Percentiles rank a stretch among this genome's conserved stretches.
Conservation (phyloP, 2,329 filamentous ascomycete genomes). For the Alternaria sp. region DNA sequence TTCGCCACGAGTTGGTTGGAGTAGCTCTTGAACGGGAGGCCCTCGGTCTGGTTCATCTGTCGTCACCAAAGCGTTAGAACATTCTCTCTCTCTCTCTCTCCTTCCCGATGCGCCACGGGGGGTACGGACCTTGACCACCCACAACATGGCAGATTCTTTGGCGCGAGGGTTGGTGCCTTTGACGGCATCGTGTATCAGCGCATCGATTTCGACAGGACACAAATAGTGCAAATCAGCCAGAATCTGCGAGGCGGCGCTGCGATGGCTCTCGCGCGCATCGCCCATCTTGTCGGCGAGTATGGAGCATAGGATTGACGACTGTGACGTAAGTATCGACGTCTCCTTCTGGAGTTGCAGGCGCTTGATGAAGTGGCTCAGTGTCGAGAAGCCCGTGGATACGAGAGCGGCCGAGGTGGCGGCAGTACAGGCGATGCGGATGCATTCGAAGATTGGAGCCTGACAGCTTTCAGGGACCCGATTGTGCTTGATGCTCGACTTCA, state of each 20-base stretch:
- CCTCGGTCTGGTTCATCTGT: constrained; percentile 82
- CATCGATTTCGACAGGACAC: constrained; percentile 77
- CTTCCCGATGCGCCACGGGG: constrained; percentile 6
- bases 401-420: constrained; percentile 77
- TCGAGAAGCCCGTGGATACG: constrained; percentile 84
- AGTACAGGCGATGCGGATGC: constrained; percentile 75
- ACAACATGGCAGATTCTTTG: constrained; percentile 84
- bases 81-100: not conserved
- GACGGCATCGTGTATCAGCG: constrained; percentile 78
- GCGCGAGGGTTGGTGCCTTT: constrained; percentile 81
- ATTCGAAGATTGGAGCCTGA: constrained; percentile 80
- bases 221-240: constrained; percentile 79
- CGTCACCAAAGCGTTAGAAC: constrained; percentile 25
- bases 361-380: constrained; percentile 85
- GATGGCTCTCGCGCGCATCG: constrained; percentile 86
- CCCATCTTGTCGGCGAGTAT: constrained; percentile 84
- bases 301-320: constrained; percentile 75
- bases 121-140: constrained; percentile 74
- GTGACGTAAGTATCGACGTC: constrained; percentile 71
- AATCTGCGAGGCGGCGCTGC: constrained; percentile 75
- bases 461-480: constrained; percentile 81
- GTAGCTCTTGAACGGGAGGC: constrained; percentile 81
- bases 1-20: constrained; percentile 84
- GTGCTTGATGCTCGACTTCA: constrained; percentile 92
- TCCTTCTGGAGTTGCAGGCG: constrained; percentile 86